Evolutionary conservation across 345 rosid species (phyloP), one percentile per base, ranked within the genome.

Genomic region (Tarenaya hassleriana): DNA sequence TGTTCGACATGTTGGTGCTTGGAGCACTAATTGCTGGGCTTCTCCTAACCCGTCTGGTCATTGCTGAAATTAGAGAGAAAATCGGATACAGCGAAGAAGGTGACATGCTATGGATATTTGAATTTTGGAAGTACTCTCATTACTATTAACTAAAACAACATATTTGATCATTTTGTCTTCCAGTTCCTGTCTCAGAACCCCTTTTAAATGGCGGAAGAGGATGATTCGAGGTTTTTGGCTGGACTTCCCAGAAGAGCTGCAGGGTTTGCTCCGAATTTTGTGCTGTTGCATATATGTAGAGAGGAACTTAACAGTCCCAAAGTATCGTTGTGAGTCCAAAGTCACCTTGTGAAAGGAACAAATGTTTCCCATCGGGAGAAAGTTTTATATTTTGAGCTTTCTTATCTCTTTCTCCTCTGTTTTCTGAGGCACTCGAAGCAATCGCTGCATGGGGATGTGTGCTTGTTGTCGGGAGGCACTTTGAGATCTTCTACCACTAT

Each of bases 351-450:
- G 56, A 59, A 45, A 35, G 10, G 9, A 35, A 7, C 4, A 0
- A 7, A 39, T 31, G n/a, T 63, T 17, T 56, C 58, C 56, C 34
- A 50, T 43, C 53, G 51, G 58, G 38, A 59, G 60, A 14, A n/a
- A 7, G 6, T 42, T 14, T 42, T 16, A 16, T 35, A 9, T 7
- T 1, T 35, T 35, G 7, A 8, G 46, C 41, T 42, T 50, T 40
- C 14, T 63, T 51, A 55, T 55, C 76, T 74, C 55, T 60, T 70
- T 70, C 69, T 81, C 67, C 98, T 82, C 56, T 76, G 94, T 70
- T 81, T 92, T 73, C 98, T 81, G 62, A 94, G 79, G 72, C 95
- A 88, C 50, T 92, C 74, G 16, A 92, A 87, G 69, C 98, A 85
- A 62, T 88, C 80, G 5, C 60, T 47, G 63, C 95, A 85, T 8